Evolutionary conservation across 140 eudicot species (phyloP).

Genomic region (Flaveria floridana): DNA sequence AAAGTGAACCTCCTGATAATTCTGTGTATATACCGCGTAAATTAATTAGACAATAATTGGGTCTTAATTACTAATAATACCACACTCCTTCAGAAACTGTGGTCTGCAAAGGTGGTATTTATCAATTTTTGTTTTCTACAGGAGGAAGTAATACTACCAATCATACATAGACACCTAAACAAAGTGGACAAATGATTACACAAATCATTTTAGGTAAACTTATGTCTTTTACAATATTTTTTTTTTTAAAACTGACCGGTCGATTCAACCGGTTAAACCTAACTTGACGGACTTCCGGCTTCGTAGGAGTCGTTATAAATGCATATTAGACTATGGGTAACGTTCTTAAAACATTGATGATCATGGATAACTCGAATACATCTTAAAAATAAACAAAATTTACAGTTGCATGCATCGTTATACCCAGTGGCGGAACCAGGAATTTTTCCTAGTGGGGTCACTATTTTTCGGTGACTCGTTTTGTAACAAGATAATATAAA

Average conservation of each 20-base stretch:
- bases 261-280: too few relatives aligned
- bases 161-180: conserved; percentile 1
- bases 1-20: neutral
- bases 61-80: conserved; percentile 1
- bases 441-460: too few relatives aligned
- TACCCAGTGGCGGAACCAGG: too few relatives aligned
- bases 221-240: too few relatives aligned
- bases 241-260: too few relatives aligned
- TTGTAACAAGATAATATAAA: too few relatives aligned
- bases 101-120: neutral
- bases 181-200: neutral
- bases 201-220: too few relatives aligned
- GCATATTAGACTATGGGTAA: neutral
- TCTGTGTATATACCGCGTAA: conserved; percentile 32
- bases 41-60: neutral
- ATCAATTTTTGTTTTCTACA: neutral
- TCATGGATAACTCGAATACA: neutral
- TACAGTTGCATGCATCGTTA: conserved; percentile 2
- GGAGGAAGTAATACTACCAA: conserved; percentile 15
- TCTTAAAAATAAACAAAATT: neutral
- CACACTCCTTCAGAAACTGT: neutral
- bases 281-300: too few relatives aligned
- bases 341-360: neutral
- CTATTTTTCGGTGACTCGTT: too few relatives aligned
- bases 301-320: too few relatives aligned